Conservation (phyloP, 2,329 filamentous ascomycete genomes). For the Calonectria multiphialidica region DNA sequence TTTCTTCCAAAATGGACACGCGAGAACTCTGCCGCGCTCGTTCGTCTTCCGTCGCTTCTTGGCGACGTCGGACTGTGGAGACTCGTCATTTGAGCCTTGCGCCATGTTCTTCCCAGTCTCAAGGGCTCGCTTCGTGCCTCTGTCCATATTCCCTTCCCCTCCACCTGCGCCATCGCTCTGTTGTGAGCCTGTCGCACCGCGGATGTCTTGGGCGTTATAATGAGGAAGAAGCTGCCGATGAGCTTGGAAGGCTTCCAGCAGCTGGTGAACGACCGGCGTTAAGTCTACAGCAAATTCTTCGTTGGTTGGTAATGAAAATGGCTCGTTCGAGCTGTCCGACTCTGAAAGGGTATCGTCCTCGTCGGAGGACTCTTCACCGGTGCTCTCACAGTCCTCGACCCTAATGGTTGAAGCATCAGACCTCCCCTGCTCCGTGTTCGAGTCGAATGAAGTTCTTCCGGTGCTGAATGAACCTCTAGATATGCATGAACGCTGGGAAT, state of each 20-base stretch:
- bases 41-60: background rate
- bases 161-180: background rate
- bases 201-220: background rate
- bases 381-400: background rate
- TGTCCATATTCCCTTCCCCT: background rate
- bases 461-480: background rate
- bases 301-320: background rate
- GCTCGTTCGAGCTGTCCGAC: background rate
- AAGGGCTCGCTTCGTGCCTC: background rate
- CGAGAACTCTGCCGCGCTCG: background rate
- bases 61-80: background rate
- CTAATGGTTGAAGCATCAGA: background rate
- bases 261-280: background rate
- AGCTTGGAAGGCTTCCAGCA: background rate
- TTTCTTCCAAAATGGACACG: background rate
- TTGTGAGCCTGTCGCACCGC: background rate
- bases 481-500: background rate
- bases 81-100: background rate
- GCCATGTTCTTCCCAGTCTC: background rate
- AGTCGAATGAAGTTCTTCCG: background rate
- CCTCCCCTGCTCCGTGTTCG: background rate
- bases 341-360: background rate
- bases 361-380: background rate
- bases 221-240: background rate
- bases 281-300: background rate